Evolutionary conservation across 225 moss, liverwort and hornwort species (phyloP), one percentile per base, ranked within the genome.

Genomic region (Physcomitrellopsis africana): DNA sequence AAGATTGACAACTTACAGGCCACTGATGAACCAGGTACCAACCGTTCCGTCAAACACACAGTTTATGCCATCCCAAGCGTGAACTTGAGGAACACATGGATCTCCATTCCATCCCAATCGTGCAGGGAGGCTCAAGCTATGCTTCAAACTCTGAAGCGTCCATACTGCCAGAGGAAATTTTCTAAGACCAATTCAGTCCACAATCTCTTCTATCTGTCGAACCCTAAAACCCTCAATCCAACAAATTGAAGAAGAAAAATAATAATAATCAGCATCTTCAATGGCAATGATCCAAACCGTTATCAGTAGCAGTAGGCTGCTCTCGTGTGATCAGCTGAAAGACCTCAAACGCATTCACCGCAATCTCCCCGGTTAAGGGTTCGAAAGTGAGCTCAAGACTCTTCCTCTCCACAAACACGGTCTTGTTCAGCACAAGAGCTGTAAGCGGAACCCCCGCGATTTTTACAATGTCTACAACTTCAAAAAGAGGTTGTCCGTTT

Each of bases 21-120:
- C 92, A 84, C 84, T 69, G 51, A 96, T 89, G 74, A 88, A 83
- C 96, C 92, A 89, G 18, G 81, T 66, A 52, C 87, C 80, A 44
- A 60, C 51, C 10, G 23, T 47, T 10, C 62, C 42, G 15, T 91
- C 86, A 29, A 37, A 80, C 60, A 68, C 85, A 65, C 96, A 96
- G 63, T 85, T 85, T 57, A 96, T 79, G 10, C 89, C 89, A 45
- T 86, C 83, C 96, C 96, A 96, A 43, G 96, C 90, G 72, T 96
- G 94, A 63, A 88, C 85, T 62, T 90, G 85, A 19, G 96, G 96
- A 60, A 91, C 87, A 82, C 96, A 96, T 54, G 96, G 96, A 61
- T 96, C 96, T 57, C 96, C 96, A 67, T 87, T 85, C 96, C 96
- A 96, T 74, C 96, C 96, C 84, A 96, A 79, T 12, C 96, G 90